phyloP scores from a whole-genome alignment of 1,139 yeast species.

The Wickerhamiella pararugosa region DNA sequence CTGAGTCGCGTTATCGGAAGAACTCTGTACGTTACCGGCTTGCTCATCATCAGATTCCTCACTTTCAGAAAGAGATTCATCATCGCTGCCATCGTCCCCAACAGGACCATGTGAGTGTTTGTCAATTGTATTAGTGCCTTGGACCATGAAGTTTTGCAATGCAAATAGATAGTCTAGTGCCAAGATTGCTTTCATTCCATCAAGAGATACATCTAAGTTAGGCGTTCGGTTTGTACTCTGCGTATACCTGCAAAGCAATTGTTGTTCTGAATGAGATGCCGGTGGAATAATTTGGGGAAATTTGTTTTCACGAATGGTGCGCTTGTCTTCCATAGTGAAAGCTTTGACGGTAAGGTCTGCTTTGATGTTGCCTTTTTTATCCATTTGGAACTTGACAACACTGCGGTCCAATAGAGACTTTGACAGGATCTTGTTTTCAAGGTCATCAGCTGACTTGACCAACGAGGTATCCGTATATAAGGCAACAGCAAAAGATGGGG shows the following conservation, averaged over 20 bases:
- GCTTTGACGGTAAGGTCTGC: constrained; percentile 55
- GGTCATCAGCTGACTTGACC: constrained; percentile 18
- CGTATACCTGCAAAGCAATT: constrained; percentile 38
- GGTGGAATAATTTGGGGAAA: constrained; percentile 74
- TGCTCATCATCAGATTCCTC: constrained; percentile 14
- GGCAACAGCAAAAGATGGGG: constrained; percentile 27
- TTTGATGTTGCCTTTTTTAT: constrained; percentile 40
- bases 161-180: constrained; percentile 82
- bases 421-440: constrained; percentile 36
- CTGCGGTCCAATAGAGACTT: constrained; percentile 49
- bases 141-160: constrained; percentile 46
- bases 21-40: not conserved
- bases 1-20: constrained; percentile 3
- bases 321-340: constrained; percentile 62
- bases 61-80: constrained; percentile 9
- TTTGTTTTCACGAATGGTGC: constrained; percentile 46
- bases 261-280: constrained; percentile 46
- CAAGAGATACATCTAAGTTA: constrained; percentile 47
- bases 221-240: constrained; percentile 29
- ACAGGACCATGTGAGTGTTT: not conserved
- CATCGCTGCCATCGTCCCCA: constrained; percentile 3
- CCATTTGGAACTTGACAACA: constrained; percentile 36
- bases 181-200: constrained; percentile 64
- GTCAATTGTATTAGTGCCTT: constrained; percentile 20
- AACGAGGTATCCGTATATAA: constrained; percentile 44